Evolutionary conservation across 768 basidiomycete species (phyloP).

Genomic region (Termitomyces sp.): DNA sequence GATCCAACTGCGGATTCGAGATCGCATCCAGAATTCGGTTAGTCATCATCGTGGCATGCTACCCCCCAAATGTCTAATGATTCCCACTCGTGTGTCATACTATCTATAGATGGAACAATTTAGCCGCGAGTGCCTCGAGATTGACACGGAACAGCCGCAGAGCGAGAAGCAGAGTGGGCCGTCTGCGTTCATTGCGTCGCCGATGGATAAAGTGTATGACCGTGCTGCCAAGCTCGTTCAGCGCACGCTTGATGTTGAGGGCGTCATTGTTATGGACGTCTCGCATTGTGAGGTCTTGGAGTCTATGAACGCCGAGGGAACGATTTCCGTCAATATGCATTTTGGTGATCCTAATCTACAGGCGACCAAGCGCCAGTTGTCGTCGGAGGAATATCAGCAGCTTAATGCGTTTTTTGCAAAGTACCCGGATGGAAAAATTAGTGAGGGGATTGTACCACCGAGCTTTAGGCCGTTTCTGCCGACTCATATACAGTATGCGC

Average conservation of each 20-base stretch:
- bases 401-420: conserved; percentile 75
- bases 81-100: not conserved
- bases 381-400: conserved; percentile 66
- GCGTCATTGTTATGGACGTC: conserved; percentile 88
- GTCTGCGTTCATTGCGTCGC: conserved; percentile 33
- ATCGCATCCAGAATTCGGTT: conserved; percentile 87
- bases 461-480: conserved; percentile 83
- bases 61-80: not conserved
- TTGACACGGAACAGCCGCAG: conserved; percentile 56
- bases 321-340: conserved; percentile 66
- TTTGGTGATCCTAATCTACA: conserved; percentile 53
- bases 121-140: conserved; percentile 90
- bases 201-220: conserved; percentile 87
- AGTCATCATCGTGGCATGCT: conserved; percentile 16
- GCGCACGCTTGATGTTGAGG: conserved; percentile 88
- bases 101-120: conserved; percentile 82
- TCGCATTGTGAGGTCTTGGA: conserved; percentile 87
- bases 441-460: conserved; percentile 81
- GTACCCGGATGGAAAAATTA: conserved; percentile 82
- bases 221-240: conserved; percentile 87
- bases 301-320: conserved; percentile 53
- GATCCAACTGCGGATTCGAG: conserved; percentile 88
- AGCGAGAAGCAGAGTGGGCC: conserved; percentile 27
- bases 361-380: conserved; percentile 50
- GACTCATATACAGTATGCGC: conserved; percentile 75